Evolutionary conservation across 805 yeast species (phyloP).

Genomic region (Teunomyces pallodes): DNA sequence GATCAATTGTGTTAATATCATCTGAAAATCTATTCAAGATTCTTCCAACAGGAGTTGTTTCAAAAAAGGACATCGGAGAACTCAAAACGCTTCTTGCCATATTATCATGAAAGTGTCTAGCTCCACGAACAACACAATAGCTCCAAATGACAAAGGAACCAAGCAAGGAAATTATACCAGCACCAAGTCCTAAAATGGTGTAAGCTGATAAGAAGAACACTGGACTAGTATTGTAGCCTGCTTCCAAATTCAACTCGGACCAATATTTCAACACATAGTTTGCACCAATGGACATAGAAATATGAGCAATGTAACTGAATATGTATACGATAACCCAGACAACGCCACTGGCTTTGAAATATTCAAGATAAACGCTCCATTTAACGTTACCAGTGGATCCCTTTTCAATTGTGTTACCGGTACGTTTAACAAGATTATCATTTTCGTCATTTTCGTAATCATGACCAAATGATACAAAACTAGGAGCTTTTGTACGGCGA

Average conservation of each 20-base stretch:
- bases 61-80: slow-evolving; percentile 43
- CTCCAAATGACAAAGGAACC: slow-evolving; percentile 31
- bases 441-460: slow-evolving; percentile 26
- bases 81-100: slow-evolving; percentile 35
- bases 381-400: slow-evolving; percentile 26
- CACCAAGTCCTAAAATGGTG: slow-evolving; percentile 25
- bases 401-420: slow-evolving; percentile 18
- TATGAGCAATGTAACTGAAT: slow-evolving; percentile 18
- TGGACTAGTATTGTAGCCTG: slow-evolving; percentile 24
- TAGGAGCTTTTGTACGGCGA: slow-evolving; percentile 21
- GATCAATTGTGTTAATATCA: slow-evolving; percentile 33
- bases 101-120: slow-evolving; percentile 33
- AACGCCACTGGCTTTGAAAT: slow-evolving; percentile 33
- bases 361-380: slow-evolving; percentile 25
- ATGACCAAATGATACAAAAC: slow-evolving; percentile 35
- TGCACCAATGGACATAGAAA: slow-evolving; percentile 19
- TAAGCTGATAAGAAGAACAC: slow-evolving; percentile 24
- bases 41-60: slow-evolving; percentile 41
- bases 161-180: slow-evolving; percentile 24
- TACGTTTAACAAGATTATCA: slow-evolving; percentile 14
- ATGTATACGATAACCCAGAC: slow-evolving; percentile 22
- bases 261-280: slow-evolving; percentile 32
- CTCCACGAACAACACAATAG: slow-evolving; percentile 28
- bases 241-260: slow-evolving; percentile 31
- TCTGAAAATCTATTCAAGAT: slow-evolving; percentile 39